Conservation (phyloP, 257 asterid genomes). For the Primulina huaijiensis region DNA sequence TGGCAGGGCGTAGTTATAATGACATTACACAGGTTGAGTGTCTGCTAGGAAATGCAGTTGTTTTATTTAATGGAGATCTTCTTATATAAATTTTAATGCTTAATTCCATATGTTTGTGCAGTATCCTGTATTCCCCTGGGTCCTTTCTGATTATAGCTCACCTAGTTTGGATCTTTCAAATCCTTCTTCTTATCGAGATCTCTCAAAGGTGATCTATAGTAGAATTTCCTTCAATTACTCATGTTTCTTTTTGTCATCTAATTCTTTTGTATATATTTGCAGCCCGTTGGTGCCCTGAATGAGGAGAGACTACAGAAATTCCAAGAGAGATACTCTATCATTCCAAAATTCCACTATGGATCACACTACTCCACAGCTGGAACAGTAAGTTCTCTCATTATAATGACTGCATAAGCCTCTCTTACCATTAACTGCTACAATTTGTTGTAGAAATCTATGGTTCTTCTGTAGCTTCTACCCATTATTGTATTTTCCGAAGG, state of each 20-base stretch:
- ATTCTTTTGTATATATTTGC: conserved; percentile 32
- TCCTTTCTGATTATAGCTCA: conserved; percentile 88
- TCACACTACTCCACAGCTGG: conserved; percentile 99
- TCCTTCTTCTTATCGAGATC: conserved; percentile 91
- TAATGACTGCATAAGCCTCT: conserved; percentile 9
- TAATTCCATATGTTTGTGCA: conserved; percentile 41
- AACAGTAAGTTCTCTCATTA: conserved; percentile 55
- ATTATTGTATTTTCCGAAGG: neutral
- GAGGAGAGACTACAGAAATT: conserved; percentile 75
- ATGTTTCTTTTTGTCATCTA: conserved; percentile 26
- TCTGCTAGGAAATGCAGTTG: conserved; percentile 23
- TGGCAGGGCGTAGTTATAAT: conserved; percentile 97
- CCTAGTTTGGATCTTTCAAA: conserved; percentile 65
- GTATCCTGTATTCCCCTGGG: conserved; percentile 99
- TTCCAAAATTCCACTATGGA: conserved; percentile 96
- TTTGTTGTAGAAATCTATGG: conserved; percentile 1
- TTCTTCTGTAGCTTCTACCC: neutral
- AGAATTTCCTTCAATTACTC: conserved; percentile 20
- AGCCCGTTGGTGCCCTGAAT: conserved; percentile 97
- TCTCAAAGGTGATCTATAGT: conserved; percentile 67
- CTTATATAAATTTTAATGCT: conserved; percentile 18
- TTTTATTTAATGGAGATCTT: conserved; percentile 17
- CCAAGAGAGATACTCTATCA: conserved; percentile 94
- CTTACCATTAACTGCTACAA: conserved; percentile 2
- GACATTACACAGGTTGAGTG: conserved; percentile 83